These are phyloP conservation scores for Lumnitzera littorea DNA, from an alignment of 345 rosid genomes.

Conservation along the genomic window DNA sequence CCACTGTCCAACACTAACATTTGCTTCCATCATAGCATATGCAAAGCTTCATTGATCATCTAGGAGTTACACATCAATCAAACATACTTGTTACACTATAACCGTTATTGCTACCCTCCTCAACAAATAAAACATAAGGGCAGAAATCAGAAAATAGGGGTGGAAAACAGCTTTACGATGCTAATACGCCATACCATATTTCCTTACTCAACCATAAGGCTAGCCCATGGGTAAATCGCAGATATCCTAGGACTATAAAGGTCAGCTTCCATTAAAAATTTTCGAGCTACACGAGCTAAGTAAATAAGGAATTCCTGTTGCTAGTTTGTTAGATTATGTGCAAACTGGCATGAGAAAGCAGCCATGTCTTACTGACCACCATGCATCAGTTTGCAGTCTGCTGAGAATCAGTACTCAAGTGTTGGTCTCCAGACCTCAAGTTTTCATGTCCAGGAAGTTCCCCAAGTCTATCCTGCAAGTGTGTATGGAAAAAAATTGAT, in stretches of 20 bases:
- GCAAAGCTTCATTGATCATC: constrained; percentile 11
- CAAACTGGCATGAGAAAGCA: constrained; percentile 10
- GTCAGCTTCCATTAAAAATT: constrained; percentile 12
- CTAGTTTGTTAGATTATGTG: constrained; percentile 42
- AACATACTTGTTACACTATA: constrained; percentile 10
- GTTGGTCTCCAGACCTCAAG: constrained; percentile 33
- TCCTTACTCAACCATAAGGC: constrained; percentile 10
- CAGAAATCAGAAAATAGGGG: constrained; percentile 12
- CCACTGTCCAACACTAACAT: background rate
- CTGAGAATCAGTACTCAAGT: constrained; percentile 27
- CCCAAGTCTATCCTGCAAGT: constrained; percentile 65
- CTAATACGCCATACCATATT: constrained; percentile 10
- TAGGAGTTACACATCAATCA: constrained; percentile 11
- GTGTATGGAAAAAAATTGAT: background rate
- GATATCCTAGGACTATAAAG: background rate
- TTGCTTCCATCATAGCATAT: constrained; percentile 1
- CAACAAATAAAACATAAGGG: constrained; percentile 3
- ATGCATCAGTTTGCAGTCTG: constrained; percentile 30
- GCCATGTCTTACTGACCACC: constrained; percentile 20
- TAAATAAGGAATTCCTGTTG: constrained; percentile 24
- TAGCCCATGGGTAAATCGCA: background rate
- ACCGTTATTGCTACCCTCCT: constrained; percentile 16
- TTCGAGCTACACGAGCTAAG: constrained; percentile 24
- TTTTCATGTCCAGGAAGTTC: constrained; percentile 51
- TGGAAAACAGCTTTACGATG: constrained; percentile 12